Percentiles rank a stretch among this genome's conserved stretches.
Conservation (phyloP, 495 filamentous ascomycete species). For the Neurospora terricola region DNA sequence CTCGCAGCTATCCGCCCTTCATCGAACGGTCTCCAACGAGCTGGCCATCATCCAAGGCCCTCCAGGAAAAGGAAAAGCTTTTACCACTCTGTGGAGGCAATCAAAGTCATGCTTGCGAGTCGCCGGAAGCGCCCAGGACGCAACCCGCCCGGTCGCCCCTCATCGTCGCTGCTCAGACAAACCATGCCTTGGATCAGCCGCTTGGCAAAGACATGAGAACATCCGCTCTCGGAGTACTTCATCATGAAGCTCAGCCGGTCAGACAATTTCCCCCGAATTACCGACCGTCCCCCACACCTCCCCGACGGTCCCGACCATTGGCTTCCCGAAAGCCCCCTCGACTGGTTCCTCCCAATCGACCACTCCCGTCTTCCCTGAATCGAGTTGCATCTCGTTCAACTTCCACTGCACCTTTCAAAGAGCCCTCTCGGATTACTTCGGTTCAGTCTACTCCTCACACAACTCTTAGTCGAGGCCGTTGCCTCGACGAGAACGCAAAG, state of each 20-base stretch:
- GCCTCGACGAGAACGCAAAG: constrained; percentile 52
- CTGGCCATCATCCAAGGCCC: constrained; percentile 81
- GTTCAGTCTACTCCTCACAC: neutral
- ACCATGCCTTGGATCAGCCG: constrained; percentile 85
- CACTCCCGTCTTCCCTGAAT: neutral
- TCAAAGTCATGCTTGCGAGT: constrained; percentile 57
- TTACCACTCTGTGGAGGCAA: constrained; percentile 59
- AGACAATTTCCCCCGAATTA: neutral
- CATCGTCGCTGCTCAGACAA: constrained; percentile 75
- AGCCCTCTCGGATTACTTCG: neutral
- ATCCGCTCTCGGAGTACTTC: neutral
- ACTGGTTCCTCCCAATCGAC: neutral
- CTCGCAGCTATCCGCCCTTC: no score
- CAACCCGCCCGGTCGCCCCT: constrained; percentile 41
- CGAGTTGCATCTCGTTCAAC: neutral
- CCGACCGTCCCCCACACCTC: neutral
- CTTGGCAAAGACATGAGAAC: constrained; percentile 3
- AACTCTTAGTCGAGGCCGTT: constrained; percentile 23
- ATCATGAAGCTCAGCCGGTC: neutral
- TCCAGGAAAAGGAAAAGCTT: constrained; percentile 84
- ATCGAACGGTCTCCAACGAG: no score
- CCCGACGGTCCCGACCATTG: neutral
- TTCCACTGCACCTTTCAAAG: neutral
- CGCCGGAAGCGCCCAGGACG: constrained; percentile 4
- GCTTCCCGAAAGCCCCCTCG: neutral